A percentile compares a stretch with the other conserved stretches of the same genome.
phyloP scores from a whole-genome alignment of 2,329 filamentous ascomycete genomes.

The Dryadomyces sulphureus region DNA sequence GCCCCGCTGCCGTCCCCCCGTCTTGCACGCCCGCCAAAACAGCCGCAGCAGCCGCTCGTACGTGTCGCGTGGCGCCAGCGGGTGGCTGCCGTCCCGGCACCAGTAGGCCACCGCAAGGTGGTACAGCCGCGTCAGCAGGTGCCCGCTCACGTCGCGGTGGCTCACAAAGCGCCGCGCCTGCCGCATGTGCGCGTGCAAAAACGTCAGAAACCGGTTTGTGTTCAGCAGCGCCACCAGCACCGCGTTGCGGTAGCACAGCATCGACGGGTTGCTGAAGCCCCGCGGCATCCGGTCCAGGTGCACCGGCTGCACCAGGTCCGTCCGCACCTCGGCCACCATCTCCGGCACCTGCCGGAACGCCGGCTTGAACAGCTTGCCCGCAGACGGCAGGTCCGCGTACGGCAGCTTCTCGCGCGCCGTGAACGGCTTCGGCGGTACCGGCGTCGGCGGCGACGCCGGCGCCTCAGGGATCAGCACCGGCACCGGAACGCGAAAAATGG shows the following conservation, averaged over 20 bases:
- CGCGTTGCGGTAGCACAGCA: slow-evolving; percentile 11
- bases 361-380: slow-evolving; percentile 2
- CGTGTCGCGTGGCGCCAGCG: background rate
- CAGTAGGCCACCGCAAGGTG: slow-evolving; percentile 9
- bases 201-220: slow-evolving; percentile 8
- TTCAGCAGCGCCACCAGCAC: slow-evolving; percentile 8
- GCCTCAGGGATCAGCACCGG: too few relatives aligned
- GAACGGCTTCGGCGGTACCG: background rate
- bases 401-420: background rate
- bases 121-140: slow-evolving; percentile 8
- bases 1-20: too few relatives aligned
- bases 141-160: background rate
- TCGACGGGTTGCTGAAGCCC: slow-evolving; percentile 5
- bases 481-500: too few relatives aligned
- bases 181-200: slow-evolving; percentile 3
- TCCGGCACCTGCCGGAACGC: background rate
- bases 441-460: background rate
- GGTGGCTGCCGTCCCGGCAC: slow-evolving; percentile 3
- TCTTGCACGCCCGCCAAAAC: slow-evolving; percentile 8
- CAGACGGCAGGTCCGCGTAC: background rate
- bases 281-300: background rate
- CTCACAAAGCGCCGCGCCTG: background rate
- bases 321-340: slow-evolving; percentile 5
- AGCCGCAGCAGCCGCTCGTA: slow-evolving; percentile 2
- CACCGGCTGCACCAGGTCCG: slow-evolving; percentile 4